phyloP scores from a whole-genome alignment of 2,329 filamentous ascomycete species.

The Truncatella angustata region DNA sequence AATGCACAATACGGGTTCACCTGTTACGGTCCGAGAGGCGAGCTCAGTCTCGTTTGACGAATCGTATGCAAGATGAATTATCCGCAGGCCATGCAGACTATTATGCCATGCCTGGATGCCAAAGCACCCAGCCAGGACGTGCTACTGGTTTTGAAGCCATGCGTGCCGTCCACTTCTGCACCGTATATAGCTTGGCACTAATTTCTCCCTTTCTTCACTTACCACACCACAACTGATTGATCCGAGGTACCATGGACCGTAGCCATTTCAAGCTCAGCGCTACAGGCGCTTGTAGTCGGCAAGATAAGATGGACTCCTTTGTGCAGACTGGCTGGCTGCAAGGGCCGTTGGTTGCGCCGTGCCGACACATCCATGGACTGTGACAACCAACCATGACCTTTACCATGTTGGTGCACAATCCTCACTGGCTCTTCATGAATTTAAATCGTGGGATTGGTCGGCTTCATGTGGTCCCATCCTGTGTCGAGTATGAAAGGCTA shows the following conservation, averaged over 20 bases:
- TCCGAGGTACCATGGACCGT: no score
- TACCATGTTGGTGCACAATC: no score
- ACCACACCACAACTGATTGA: no score
- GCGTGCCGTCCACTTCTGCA: no score
- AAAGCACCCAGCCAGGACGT: not conserved
- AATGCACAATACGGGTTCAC: not conserved
- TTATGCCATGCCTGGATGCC: not conserved
- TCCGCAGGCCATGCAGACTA: no score
- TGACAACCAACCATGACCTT: no score
- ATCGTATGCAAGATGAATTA: not conserved
- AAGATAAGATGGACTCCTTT: not conserved
- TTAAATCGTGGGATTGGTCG: no score
- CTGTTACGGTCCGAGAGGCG: not conserved
- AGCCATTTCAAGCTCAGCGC: not conserved
- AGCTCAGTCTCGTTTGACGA: not conserved
- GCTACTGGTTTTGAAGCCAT: not conserved
- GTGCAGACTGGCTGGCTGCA: not conserved
- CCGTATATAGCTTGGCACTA: no score
- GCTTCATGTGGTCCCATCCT: no score
- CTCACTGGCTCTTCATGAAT: no score
- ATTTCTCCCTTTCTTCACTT: no score
- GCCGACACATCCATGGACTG: not conserved
- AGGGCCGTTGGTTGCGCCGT: not conserved
- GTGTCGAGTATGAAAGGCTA: no score
- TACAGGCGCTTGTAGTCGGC: not conserved